Conservation (phyloP, 192 early-diverging fungal species). For the Coemansia umbellata region DNA sequence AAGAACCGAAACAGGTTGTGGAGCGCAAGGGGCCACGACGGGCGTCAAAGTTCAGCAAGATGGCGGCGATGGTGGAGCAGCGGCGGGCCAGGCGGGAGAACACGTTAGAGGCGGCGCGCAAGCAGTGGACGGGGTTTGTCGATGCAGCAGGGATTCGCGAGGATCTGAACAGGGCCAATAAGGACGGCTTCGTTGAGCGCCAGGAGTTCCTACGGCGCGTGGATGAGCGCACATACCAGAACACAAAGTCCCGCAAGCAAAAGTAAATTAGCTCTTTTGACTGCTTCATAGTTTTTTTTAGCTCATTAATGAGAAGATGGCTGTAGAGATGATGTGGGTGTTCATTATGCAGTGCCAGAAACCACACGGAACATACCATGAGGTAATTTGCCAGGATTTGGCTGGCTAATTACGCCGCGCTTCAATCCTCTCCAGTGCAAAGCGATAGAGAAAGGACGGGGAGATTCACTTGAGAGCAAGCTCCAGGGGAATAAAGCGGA, state of each 20-base stretch:
- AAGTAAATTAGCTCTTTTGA: neutral
- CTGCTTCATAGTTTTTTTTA: too few species aligned
- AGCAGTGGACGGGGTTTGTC: constrained; percentile 47
- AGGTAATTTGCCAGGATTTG: too few species aligned
- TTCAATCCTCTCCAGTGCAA: too few species aligned
- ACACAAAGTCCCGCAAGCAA: neutral
- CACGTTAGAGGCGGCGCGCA: constrained; percentile 42
- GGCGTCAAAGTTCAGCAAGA: constrained; percentile 44
- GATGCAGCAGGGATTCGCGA: constrained; percentile 39
- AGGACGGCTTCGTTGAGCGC: constrained; percentile 51
- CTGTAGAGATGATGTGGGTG: too few species aligned
- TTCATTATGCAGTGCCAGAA: too few species aligned
- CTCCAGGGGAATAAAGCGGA: too few species aligned
- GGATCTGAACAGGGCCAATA: constrained; percentile 47
- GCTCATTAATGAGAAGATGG: too few species aligned
- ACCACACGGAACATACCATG: too few species aligned
- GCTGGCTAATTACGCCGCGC: too few species aligned
- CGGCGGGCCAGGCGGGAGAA: constrained; percentile 36
- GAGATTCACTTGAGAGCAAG: too few species aligned
- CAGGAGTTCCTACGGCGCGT: constrained; percentile 45
- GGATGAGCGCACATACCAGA: constrained; percentile 38
- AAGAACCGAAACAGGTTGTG: neutral
- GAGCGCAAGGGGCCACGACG: constrained; percentile 5
- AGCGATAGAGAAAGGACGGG: too few species aligned
- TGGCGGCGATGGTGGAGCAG: constrained; percentile 40